A percentile compares a stretch with the other conserved stretches of the same genome.
phyloP scores from a whole-genome alignment of 2,329 filamentous ascomycete genomes.

The Colletotrichum sp. region DNA sequence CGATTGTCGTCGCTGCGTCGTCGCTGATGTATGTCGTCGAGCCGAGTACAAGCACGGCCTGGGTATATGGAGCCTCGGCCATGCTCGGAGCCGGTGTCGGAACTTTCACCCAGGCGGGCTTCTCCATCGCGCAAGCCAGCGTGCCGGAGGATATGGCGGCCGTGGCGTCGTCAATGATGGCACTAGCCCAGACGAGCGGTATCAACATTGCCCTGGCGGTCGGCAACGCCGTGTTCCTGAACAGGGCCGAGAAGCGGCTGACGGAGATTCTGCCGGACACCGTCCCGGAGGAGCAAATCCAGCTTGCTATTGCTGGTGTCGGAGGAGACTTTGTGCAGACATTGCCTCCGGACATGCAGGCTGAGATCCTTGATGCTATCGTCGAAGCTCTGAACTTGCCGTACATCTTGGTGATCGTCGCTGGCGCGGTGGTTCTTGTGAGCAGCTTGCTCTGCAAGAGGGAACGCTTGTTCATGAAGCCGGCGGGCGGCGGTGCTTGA shows the following conservation, averaged over 20 bases:
- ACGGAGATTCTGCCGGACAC: slow-evolving; percentile 24
- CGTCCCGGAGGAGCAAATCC: slow-evolving; percentile 24
- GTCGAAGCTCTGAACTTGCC: slow-evolving; percentile 23
- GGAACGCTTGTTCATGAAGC: slow-evolving; percentile 13
- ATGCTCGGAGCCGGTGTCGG: slow-evolving; percentile 46
- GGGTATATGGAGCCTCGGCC: slow-evolving; percentile 37
- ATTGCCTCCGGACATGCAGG: slow-evolving; percentile 21
- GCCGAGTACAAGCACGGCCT: slow-evolving; percentile 20
- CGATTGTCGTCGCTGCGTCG: slow-evolving; percentile 37
- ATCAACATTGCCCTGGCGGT: slow-evolving; percentile 17
- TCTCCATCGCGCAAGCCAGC: slow-evolving; percentile 21
- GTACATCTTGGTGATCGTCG: slow-evolving; percentile 36
- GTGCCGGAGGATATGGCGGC: not conserved
- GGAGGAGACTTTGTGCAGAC: slow-evolving; percentile 6
- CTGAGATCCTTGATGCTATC: slow-evolving; percentile 27
- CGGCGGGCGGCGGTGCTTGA: not conserved
- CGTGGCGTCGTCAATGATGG: not conserved
- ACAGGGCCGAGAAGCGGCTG: slow-evolving; percentile 30
- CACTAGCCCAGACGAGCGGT: slow-evolving; percentile 9
- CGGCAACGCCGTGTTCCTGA: slow-evolving; percentile 33
- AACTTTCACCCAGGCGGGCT: slow-evolving; percentile 34
- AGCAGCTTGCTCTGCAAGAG: slow-evolving; percentile 17
- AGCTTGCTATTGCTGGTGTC: slow-evolving; percentile 27
- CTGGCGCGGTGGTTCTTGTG: slow-evolving; percentile 38
- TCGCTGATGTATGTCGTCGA: slow-evolving; percentile 37